Evolutionary conservation across 176 grass and related monocot genomes (phyloP).

Genomic region (Juncus effusus): DNA sequence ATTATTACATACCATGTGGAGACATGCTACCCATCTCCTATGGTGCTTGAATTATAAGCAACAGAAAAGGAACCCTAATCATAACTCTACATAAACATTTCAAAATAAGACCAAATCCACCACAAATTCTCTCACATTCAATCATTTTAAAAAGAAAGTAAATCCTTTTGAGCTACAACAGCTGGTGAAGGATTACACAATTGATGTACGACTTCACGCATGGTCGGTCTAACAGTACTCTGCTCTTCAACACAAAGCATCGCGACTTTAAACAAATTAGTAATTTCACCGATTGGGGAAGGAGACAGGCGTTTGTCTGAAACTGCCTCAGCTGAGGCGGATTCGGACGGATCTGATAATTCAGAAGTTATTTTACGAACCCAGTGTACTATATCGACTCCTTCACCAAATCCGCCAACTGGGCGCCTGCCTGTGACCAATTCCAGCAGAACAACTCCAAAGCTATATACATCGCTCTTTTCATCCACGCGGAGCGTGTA

Average conservation of each 20-base stretch:
- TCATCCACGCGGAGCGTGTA: constrained; percentile 80
- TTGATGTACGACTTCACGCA: constrained; percentile 84
- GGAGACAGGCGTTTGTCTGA: constrained; percentile 47
- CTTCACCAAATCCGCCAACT: constrained; percentile 66
- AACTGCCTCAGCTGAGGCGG: constrained; percentile 38
- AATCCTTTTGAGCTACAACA: constrained; percentile 23
- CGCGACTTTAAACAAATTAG: constrained; percentile 67
- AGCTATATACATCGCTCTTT: neutral
- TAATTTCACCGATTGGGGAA: constrained; percentile 35
- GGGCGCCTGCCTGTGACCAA: constrained; percentile 63
- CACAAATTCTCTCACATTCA: neutral
- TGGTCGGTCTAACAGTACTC: constrained; percentile 54
- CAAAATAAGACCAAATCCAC: neutral
- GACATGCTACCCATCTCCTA: neutral
- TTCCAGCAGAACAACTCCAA: constrained; percentile 34
- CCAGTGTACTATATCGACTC: constrained; percentile 86
- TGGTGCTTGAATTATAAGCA: constrained; percentile 10
- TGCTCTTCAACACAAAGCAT: constrained; percentile 65
- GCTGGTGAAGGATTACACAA: constrained; percentile 40
- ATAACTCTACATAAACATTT: constrained; percentile 5
- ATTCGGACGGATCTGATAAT: constrained; percentile 28
- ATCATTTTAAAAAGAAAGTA: constrained; percentile 31
- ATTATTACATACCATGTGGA: neutral
- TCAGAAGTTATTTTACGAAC: constrained; percentile 60
- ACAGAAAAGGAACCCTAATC: neutral